Evolutionary conservation across 73 alveolate genomes (phyloP), one percentile per base, ranked within the genome.

Genomic region (Paramecium pentaurelia): DNA sequence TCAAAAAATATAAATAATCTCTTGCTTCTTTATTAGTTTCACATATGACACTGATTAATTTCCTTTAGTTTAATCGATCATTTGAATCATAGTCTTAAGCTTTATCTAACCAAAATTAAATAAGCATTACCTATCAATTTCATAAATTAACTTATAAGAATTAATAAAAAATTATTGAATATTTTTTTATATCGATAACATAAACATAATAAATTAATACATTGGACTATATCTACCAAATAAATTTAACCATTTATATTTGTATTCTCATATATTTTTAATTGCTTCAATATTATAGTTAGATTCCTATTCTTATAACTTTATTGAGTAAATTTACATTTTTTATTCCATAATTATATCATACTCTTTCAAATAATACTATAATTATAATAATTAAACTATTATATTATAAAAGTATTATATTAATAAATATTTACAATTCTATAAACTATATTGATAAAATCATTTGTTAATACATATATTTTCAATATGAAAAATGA

Each of bases 21-120:
- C 84, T 64, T 64, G 84, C 84, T 25, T 64, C 84, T 34, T 64
- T 64, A 64, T 64, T 64, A 28, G 84, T 64, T 34, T 64, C 84
- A 64, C 84, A 64, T 64, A 64, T 28, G 27, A 64, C 30, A 18
- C 47, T 64, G 11, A 64, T 64, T 64, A 64, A 64, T 64, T 34
- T 64, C 28, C 84, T 64, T 34, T 64, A 64, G 12, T 64, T 64
- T 34, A 32, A 64, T 64, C 84, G 42, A 28, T 12, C 42, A 28
- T 34, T 32, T 34, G 42, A 64, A 14, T 64, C 84, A 64, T 64
- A 64, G 84, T 64, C 84, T 28, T 64, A 34, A 8, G 84, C 84
- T 64, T 64, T 64, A 64, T 64, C 84, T 64, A 25, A 3, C 9
- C 84, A 28, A 54, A 54, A 54, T 54, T 54, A 54, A 54, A 54